These are phyloP conservation scores for Vitis amurensis DNA, from an alignment of 164 flowering plant genomes.

Conservation along the genomic window DNA sequence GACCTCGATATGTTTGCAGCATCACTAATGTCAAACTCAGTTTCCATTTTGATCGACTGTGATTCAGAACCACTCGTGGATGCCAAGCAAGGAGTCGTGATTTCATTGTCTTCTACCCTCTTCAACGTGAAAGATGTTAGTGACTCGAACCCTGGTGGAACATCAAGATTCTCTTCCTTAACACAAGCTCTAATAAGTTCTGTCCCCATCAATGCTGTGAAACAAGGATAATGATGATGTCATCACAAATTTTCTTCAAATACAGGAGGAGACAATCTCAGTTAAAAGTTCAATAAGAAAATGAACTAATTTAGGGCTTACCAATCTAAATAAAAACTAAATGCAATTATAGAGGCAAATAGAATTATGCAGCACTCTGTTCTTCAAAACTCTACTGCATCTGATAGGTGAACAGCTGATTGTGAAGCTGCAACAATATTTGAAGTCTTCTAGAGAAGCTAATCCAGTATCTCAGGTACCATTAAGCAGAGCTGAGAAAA, in stretches of 20 bases:
- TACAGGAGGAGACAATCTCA: background rate
- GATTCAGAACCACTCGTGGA: constrained; percentile 32
- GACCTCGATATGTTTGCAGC: constrained; percentile 34
- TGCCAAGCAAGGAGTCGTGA: constrained; percentile 24
- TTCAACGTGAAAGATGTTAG: constrained; percentile 46
- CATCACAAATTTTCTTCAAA: background rate
- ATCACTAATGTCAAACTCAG: constrained; percentile 27
- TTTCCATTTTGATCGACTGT: constrained; percentile 28
- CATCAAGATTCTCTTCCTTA: constrained; percentile 63
- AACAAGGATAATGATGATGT: background rate
- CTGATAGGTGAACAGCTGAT: background rate
- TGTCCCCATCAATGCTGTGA: constrained; percentile 49
- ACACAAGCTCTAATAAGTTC: constrained; percentile 47
- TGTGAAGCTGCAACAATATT: background rate
- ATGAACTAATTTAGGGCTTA: background rate
- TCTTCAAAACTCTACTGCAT: background rate
- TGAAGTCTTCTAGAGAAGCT: constrained; percentile 2
- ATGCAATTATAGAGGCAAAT: background rate
- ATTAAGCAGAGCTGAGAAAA: background rate
- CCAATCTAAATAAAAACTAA: background rate
- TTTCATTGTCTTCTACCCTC: constrained; percentile 30
- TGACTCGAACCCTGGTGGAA: constrained; percentile 77
- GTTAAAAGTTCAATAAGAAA: background rate
- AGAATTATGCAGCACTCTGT: background rate
- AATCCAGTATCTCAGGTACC: background rate